Percentiles rank a stretch among this genome's conserved stretches.
Evolutionary conservation across 805 yeast genomes (phyloP).

Genomic region (Candida andamanensis): DNA sequence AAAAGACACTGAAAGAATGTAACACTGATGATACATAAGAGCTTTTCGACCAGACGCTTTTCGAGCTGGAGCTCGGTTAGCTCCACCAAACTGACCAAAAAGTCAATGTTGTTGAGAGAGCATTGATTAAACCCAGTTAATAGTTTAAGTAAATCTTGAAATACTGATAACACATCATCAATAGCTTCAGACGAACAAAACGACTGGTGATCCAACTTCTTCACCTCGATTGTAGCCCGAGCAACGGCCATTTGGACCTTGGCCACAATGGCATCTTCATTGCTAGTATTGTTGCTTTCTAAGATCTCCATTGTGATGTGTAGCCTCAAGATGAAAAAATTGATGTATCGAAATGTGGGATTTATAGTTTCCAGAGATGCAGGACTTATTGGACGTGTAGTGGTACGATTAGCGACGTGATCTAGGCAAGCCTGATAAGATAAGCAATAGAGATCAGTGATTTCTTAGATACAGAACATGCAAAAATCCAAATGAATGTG

Average conservation of each 20-base stretch:
- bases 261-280: background rate
- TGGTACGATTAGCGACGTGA: too few species aligned
- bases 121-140: conserved; percentile 6
- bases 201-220: background rate
- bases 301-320: background rate
- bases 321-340: too few species aligned
- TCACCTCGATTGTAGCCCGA: background rate
- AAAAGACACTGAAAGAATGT: conserved; percentile 3
- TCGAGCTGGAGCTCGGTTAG: conserved; percentile 2
- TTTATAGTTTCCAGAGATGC: too few species aligned
- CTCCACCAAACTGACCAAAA: conserved; percentile 3
- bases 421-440: too few species aligned
- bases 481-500: too few species aligned
- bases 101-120: conserved; percentile 1
- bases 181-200: background rate
- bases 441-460: too few species aligned
- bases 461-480: too few species aligned
- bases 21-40: conserved; percentile 1
- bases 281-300: background rate
- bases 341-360: too few species aligned
- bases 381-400: too few species aligned
- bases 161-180: conserved; percentile 4
- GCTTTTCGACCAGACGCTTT: background rate
- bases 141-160: conserved; percentile 7
- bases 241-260: background rate